Conservation (phyloP, 2,329 filamentous ascomycete genomes). For the Onygena corvina region DNA sequence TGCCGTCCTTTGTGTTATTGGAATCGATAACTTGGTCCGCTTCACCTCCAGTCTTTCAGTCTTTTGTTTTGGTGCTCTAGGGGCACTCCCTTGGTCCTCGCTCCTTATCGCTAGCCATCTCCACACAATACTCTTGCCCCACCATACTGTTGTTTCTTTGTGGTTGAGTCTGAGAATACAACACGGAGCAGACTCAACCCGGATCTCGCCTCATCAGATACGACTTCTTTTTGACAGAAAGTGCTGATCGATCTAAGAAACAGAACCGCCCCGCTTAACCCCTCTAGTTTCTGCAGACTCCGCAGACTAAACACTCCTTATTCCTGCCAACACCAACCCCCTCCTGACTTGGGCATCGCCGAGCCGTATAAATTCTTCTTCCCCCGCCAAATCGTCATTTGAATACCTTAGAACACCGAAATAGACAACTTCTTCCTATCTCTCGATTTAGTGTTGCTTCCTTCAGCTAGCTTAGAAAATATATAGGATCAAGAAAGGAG, state of each 20-base stretch:
- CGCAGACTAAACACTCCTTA: not conserved
- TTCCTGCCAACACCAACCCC: not conserved
- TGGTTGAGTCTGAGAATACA: not conserved
- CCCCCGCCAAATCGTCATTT: conserved; percentile 5
- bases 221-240: not conserved
- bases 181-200: not conserved
- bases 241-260: conserved; percentile 1
- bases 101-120: not conserved
- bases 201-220: too few relatives aligned
- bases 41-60: not conserved
- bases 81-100: not conserved
- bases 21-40: not conserved
- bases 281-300: not conserved
- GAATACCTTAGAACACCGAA: not conserved
- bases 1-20: not conserved
- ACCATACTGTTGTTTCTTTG: not conserved
- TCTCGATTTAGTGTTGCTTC: conserved; percentile 4
- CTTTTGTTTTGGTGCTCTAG: not conserved
- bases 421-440: conserved; percentile 1
- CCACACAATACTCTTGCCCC: not conserved
- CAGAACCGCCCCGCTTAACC: not conserved
- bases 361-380: not conserved
- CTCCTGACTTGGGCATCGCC: conserved; percentile 1
- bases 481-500: conserved; percentile 6
- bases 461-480: conserved; percentile 4